These are phyloP conservation scores for Aschersonia sp. DNA, from an alignment of 2,329 filamentous ascomycete genomes.

Conservation along the genomic window DNA sequence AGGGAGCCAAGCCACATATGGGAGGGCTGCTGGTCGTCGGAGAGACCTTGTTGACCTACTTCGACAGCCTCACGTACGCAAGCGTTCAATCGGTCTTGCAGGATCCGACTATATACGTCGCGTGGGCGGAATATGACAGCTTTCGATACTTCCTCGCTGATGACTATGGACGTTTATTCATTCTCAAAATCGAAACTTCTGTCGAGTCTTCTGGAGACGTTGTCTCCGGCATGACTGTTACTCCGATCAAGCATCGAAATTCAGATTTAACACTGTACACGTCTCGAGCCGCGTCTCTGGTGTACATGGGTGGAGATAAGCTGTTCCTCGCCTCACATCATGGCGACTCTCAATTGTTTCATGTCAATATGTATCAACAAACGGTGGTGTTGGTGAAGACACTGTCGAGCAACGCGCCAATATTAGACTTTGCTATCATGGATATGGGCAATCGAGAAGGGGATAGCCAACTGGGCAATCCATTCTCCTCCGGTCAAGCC, in stretches of 20 bases:
- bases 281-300: constrained; percentile 62
- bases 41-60: constrained; percentile 72
- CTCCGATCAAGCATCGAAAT: constrained; percentile 19
- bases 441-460: constrained; percentile 80
- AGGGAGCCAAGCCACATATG: constrained; percentile 38
- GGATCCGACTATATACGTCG: constrained; percentile 75
- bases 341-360: constrained; percentile 77
- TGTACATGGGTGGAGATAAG: constrained; percentile 59
- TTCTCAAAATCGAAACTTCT: constrained; percentile 63
- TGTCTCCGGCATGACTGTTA: constrained; percentile 60
- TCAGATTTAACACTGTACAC: constrained; percentile 24
- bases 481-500: constrained; percentile 90
- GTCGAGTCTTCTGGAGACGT: constrained; percentile 50
- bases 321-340: constrained; percentile 87
- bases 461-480: constrained; percentile 61
- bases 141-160: constrained; percentile 80
- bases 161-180: constrained; percentile 73
- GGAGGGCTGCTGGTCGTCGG: constrained; percentile 64
- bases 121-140: constrained; percentile 75
- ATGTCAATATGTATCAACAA: constrained; percentile 28
- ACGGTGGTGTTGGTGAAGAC: constrained; percentile 57
- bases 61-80: constrained; percentile 62
- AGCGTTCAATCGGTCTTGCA: constrained; percentile 50
- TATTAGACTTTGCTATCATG: constrained; percentile 91
- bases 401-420: constrained; percentile 64